Evolutionary conservation across 83 land plant species (phyloP).

Genomic region (Isoetes engelmannii): DNA sequence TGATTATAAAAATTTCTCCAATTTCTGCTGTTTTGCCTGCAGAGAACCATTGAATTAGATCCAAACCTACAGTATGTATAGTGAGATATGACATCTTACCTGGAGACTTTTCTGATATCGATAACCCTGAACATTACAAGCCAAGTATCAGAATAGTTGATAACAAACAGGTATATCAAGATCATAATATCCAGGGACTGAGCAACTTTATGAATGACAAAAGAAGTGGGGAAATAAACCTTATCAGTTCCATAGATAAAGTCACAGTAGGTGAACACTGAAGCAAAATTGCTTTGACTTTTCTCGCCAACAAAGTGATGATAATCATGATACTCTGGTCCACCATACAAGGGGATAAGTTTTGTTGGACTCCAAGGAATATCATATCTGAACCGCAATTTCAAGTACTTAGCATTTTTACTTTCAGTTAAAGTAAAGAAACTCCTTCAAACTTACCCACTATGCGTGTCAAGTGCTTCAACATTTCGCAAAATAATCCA

Average conservation of each 20-base stretch:
- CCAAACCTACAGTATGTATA: too few relatives aligned
- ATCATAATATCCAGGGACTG: background rate
- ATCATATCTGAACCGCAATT: conserved; percentile 53
- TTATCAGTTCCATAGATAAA: conserved; percentile 84
- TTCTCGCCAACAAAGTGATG: conserved; percentile 93
- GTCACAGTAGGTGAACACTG: conserved; percentile 86
- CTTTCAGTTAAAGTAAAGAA: background rate
- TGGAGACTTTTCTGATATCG: conserved; percentile 3
- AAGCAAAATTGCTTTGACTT: conserved; percentile 95
- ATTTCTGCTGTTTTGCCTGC: too few relatives aligned
- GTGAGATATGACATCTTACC: too few relatives aligned
- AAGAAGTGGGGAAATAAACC: conserved; percentile 36
- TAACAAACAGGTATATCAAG: background rate
- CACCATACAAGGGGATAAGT: conserved; percentile 89
- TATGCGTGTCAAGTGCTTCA: conserved; percentile 92
- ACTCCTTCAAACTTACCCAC: conserved; percentile 45
- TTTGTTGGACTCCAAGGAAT: conserved; percentile 72
- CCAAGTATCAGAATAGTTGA: background rate
- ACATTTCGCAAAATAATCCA: conserved; percentile 91
- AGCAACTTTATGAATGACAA: background rate
- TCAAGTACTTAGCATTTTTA: background rate
- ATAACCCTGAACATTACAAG: conserved; percentile 3
- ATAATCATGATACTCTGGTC: conserved; percentile 91
- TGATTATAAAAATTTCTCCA: too few relatives aligned
- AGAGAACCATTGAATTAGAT: too few relatives aligned